Evolutionary conservation across 2,329 filamentous ascomycete genomes (phyloP), one percentile per base, ranked within the genome.

Genomic region (Pyrenophora seminiperda): DNA sequence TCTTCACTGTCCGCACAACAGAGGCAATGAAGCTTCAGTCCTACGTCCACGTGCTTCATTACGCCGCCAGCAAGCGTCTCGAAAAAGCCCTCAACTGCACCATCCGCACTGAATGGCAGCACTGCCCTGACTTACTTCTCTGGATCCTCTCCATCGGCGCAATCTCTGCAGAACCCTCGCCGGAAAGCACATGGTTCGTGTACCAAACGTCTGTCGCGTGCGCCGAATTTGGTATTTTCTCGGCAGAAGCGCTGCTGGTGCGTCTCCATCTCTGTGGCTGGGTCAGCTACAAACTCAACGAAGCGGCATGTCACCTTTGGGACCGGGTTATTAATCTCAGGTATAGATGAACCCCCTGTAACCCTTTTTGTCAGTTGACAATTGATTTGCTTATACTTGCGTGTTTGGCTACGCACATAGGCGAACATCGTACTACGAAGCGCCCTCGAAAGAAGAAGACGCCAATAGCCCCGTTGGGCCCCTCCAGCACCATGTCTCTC

Each of bases 91-190:
- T 73, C 22, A 72, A 61, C 13, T 68, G 65, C 27, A 72, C 68
- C 10, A 67, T 64, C 17, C 61, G 62, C 6, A 46, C 45, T 6
- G 61, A 72, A 33, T 73, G 70, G 70, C 54, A 61, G 7, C 30
- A 47, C 6, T 71, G 65, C 36, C 70, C 69, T 17, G 69, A 72
- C 31, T 52, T 73, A 4, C 63, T 73, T 10, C 47, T 73, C n/a
- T 73, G 70, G 70, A 70, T 73, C 33, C 56, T 73, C 9, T 61
- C 66, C 3, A 68, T 73, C 14, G 71, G 69, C 29, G 61, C 68
- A 3, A 70, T 73, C 41, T 71, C 68, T 17, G 65, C 68, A 10
- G 64, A 71, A 41, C 67, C 67, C 19, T 70, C 68, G 4, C 48
- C 50, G 5, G 63, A 68, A 24, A 59, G 62, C 44, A 47, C 50